Evolutionary conservation across 148 eudicot species (phyloP), one percentile per base, ranked within the genome.

Genomic region (Camellia sinensis): DNA sequence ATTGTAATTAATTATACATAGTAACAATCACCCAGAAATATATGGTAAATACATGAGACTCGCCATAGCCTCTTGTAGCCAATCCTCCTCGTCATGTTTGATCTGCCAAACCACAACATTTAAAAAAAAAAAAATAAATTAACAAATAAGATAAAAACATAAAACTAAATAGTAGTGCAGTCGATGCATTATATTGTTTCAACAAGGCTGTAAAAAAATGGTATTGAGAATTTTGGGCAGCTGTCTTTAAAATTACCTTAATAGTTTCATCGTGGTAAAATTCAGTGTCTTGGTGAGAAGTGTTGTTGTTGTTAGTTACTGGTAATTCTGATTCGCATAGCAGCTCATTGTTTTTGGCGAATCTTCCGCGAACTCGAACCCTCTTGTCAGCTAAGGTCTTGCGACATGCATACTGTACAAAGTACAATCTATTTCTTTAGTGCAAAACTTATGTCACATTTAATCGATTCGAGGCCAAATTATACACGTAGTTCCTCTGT

Each of bases 381-480:
- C 98, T 82, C 84, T 90, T 91, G 83, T 94, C 98, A 2, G 98
- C 97, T 73, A 94, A 81, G 65, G 95, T 90, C 83, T 95, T 95
- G 14, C 98, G 96, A 78, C 97, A 95, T 3, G 89, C 97, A 80
- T 95, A 95, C 98, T 93, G 84, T 22, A 3, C 60, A 74, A 45
- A 56, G 29, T 1, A 17, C 45, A 40, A 56, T 67, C 29, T 61
- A 1, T 79, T 60, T 22, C 44, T 3, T 45, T 18, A 67, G 2
- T 7, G 44, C 17, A 37, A 29, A 21, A n/a, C 19, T 10, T 50
- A 48, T 48, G 52, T 48, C 7, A 48, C 52, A 7, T 48, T 29
- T 29, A 29, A 29, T 29, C 37, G n/a, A n/a, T n/a, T n/a, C n/a
- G 37, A 29, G 37, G 37, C 37, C 37, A 29, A 29, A 29, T 1